Conservation (phyloP, 1,139 yeast genomes). For the Diutina catenulata region DNA sequence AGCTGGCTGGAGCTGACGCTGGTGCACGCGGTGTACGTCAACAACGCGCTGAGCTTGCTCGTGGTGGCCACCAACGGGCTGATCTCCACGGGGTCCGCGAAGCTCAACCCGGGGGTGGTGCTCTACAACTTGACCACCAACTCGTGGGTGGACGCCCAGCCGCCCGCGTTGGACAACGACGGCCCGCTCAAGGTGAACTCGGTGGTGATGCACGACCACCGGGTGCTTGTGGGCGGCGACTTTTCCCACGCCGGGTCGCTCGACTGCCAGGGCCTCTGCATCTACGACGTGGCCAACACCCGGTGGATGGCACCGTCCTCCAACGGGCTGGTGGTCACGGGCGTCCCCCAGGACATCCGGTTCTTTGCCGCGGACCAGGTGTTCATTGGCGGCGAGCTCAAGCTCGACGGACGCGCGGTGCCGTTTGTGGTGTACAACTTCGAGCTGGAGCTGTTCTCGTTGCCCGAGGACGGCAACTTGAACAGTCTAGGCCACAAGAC, state of each 20-base stretch:
- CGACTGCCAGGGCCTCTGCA: slow-evolving; percentile 53
- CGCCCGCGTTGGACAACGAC: slow-evolving; percentile 25
- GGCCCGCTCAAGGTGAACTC: slow-evolving; percentile 34
- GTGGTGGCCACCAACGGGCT: slow-evolving; percentile 43
- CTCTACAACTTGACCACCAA: slow-evolving; percentile 37
- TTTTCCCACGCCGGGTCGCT: slow-evolving; percentile 51
- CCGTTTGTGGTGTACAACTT: slow-evolving; percentile 46
- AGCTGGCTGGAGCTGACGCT: slow-evolving; percentile 26
- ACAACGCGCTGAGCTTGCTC: slow-evolving; percentile 22
- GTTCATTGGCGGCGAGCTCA: slow-evolving; percentile 53
- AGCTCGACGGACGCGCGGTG: slow-evolving; percentile 21
- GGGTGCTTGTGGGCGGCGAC: slow-evolving; percentile 67
- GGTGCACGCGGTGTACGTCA: slow-evolving; percentile 32
- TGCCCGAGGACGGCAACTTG: slow-evolving; percentile 13
- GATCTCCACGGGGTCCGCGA: slow-evolving; percentile 13
- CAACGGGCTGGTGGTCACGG: slow-evolving; percentile 23
- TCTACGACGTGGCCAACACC: slow-evolving; percentile 45
- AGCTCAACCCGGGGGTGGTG: slow-evolving; percentile 31
- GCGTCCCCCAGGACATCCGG: slow-evolving; percentile 42
- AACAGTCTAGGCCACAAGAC: slow-evolving; percentile 19
- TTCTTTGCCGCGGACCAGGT: slow-evolving; percentile 40
- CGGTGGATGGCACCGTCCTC: slow-evolving; percentile 44
- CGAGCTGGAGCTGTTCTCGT: slow-evolving; percentile 16
- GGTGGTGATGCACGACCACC: slow-evolving; percentile 39
- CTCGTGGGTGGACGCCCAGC: slow-evolving; percentile 33